Evolutionary conservation across 2,329 filamentous ascomycete genomes (phyloP), one percentile per base, ranked within the genome.

Genomic region (Ophiostoma montium): DNA sequence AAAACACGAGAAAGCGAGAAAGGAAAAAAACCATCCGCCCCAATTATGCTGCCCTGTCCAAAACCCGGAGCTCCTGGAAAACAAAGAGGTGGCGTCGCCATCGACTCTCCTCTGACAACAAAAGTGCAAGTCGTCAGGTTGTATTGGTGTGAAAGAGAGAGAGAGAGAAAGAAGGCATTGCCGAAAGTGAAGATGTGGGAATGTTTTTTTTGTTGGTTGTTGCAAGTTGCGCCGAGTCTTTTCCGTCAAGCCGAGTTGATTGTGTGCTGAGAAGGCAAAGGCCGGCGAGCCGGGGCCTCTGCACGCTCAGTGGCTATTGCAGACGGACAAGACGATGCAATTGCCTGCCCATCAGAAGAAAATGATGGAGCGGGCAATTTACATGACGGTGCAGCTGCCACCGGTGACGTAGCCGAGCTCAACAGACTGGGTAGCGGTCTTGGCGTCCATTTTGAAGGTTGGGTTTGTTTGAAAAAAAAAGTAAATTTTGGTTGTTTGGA

Each of bases 311-410:
- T 8, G 39, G 23, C 39, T 27, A 27, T 27, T 27, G 23, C 5
- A 33, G 31, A 44, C 23, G 13, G 12, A 15, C 10, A 44, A 8
- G n/a, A 44, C 10, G 18, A 11, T 13, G 30, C 30, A 3, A 33
- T 33, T 33, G 32, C 39, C 16, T 10, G 23, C 3, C 12, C 30
- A 13, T 44, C 42, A 39, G 3, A 10, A 18, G 35, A 36, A 35
- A 18, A 33, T 4, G 35, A 16, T 15, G 13, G 19, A 23, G 3
- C 19, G 15, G 33, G 23, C 55, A 55, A 54, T 61, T 60, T 63
- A 63, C 60, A 63, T 61, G 56, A 62, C 56, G 56, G 61, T 55
- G 57, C 61, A 64, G 58, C 58, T 58, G 56, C 53, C 56, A 53
- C 56, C 55, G 31, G 47, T 53, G 57, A 57, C 54, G 39, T 42